phyloP scores from a whole-genome alignment of 106 monocot species.

The Narthecium ossifragum region DNA sequence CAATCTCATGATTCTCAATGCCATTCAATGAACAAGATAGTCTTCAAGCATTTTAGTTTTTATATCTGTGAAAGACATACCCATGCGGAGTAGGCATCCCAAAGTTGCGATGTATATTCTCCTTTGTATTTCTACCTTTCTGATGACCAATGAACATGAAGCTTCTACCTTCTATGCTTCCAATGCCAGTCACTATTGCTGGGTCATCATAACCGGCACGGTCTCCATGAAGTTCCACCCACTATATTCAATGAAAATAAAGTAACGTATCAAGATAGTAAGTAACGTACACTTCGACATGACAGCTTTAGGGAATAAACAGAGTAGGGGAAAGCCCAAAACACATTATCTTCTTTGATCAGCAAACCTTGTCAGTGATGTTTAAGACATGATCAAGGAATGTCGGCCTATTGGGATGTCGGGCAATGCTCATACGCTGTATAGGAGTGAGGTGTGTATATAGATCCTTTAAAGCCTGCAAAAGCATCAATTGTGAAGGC shows the following conservation, averaged over 20 bases:
- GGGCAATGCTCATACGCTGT: conserved; percentile 68
- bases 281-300: too few species aligned
- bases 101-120: conserved; percentile 86
- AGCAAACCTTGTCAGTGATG: conserved; percentile 79
- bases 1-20: too few species aligned
- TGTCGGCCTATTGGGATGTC: conserved; percentile 90
- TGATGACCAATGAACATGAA: conserved; percentile 95
- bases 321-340: too few species aligned
- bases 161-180: conserved; percentile 65
- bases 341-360: too few species aligned
- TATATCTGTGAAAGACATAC: too few species aligned
- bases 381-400: conserved; percentile 81
- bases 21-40: too few species aligned
- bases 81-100: conserved; percentile 98
- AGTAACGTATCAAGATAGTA: too few species aligned
- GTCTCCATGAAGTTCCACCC: conserved; percentile 96
- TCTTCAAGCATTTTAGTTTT: too few species aligned
- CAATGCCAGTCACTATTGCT: conserved; percentile 76
- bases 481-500: not conserved
- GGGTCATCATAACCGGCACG: conserved; percentile 96
- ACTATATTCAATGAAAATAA: conserved; percentile 38
- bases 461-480: conserved; percentile 63
- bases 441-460: conserved; percentile 76
- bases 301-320: too few species aligned
- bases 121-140: conserved; percentile 91